Conservation (phyloP, 78 protist species). For the Dictyostelium discoideum region dicty_2.7 NC_007089.4:1523001-1523500, state of each 20-base stretch:
- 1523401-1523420: background rate
- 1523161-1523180: slow-evolving; percentile 1
- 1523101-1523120: background rate
- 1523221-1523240: background rate
- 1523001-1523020: background rate
- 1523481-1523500: too few species aligned
- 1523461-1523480: background rate
- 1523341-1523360: background rate
- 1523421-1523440: background rate
- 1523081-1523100: background rate
- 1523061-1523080: background rate
- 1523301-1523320: background rate
- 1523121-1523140: background rate
- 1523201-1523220: background rate
- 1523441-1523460: too few species aligned
- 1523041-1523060: background rate
- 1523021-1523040: slow-evolving; percentile 2
- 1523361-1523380: background rate
- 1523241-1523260: background rate
- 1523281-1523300: background rate
- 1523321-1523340: background rate
- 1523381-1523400: background rate
- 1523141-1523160: background rate
- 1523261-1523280: slow-evolving; percentile 4
- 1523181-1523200: background rate